These are phyloP conservation scores for slime mould (Dictyostelium discoideum) DNA, from an alignment of 78 protist genomes.

Conservation along the genomic window dicty_2.7 NC_007090.3:697501-698000, in stretches of 20 bases:
- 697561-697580: no score
- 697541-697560: no score
- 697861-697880: neutral
- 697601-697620: no score
- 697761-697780: slow-evolving; percentile 31
- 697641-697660: neutral
- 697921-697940: no score
- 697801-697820: neutral
- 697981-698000: neutral
- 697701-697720: slow-evolving; percentile 59
- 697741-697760: slow-evolving; percentile 26
- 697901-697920: neutral
- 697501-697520: no score
- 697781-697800: slow-evolving; percentile 8
- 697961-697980: neutral
- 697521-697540: no score
- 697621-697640: no score
- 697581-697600: no score
- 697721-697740: slow-evolving; percentile 22
- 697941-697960: no score
- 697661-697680: neutral
- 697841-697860: neutral
- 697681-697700: slow-evolving; percentile 27
- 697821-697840: neutral
- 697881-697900: neutral